A percentile compares a stretch with the other conserved stretches of the same genome.
Evolutionary conservation across 495 filamentous ascomycete species (phyloP).

Genomic region (Tirmania nivea): DNA sequence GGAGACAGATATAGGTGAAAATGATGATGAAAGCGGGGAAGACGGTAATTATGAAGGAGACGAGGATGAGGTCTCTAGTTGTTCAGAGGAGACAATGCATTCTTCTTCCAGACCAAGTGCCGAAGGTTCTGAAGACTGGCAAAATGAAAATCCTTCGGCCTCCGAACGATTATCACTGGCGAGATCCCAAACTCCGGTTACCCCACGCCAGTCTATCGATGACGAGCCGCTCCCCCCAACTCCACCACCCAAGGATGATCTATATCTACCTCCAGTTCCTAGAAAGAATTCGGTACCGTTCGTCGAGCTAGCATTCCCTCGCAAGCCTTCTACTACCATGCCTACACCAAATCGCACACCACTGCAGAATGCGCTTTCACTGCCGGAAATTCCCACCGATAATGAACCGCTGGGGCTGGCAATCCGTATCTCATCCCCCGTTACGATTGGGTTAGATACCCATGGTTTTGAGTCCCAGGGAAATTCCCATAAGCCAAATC

Average conservation of each 20-base stretch:
- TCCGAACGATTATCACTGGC: background rate
- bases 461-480: background rate
- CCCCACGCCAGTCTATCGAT: constrained; percentile 15
- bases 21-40: constrained; percentile 6
- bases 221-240: constrained; percentile 18
- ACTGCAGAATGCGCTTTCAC: constrained; percentile 10
- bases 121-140: background rate
- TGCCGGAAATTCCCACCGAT: constrained; percentile 19
- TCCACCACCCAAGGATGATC: constrained; percentile 17
- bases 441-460: constrained; percentile 3
- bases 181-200: constrained; percentile 14
- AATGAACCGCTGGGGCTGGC: constrained; percentile 16
- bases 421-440: constrained; percentile 10
- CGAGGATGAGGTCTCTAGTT: constrained; percentile 5
- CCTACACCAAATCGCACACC: constrained; percentile 13
- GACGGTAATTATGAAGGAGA: constrained; percentile 12
- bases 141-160: background rate
- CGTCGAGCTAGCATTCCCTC: background rate
- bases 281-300: constrained; percentile 9
- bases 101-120: background rate
- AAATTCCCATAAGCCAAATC: background rate
- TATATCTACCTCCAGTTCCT: constrained; percentile 14
- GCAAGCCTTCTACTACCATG: background rate
- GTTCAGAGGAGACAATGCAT: background rate
- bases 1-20: constrained; percentile 3